phyloP scores from a whole-genome alignment of 2,329 filamentous ascomycete species.

The Macroventuria anomochaeta region DNA sequence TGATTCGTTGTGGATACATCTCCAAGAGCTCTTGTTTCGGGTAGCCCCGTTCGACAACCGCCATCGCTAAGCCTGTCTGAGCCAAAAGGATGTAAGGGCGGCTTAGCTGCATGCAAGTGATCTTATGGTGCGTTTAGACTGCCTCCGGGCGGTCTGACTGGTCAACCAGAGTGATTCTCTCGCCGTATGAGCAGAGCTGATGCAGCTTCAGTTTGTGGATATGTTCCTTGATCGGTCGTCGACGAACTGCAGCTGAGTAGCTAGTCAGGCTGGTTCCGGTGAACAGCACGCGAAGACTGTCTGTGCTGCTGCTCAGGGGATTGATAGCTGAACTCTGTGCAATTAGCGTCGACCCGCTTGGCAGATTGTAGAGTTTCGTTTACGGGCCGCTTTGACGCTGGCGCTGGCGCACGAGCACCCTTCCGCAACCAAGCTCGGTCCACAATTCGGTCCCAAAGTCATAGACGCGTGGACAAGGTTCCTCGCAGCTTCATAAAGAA shows the following conservation, averaged over 20 bases:
- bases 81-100: slow-evolving; percentile 17
- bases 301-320: slow-evolving; percentile 3
- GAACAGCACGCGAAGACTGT: not conserved
- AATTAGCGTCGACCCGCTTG: slow-evolving; percentile 2
- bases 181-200: not conserved
- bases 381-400: slow-evolving; percentile 17
- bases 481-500: not conserved
- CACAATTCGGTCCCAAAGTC: slow-evolving; percentile 2
- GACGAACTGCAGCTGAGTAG: not conserved
- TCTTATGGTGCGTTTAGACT: slow-evolving; percentile 23
- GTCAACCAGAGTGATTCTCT: slow-evolving; percentile 5
- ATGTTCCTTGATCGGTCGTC: not conserved
- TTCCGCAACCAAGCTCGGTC: slow-evolving; percentile 14
- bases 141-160: slow-evolving; percentile 16
- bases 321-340: not conserved
- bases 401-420: slow-evolving; percentile 17
- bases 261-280: not conserved
- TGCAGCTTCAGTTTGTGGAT: not conserved
- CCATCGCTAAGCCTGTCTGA: slow-evolving; percentile 14
- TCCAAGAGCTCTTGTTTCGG: slow-evolving; percentile 22
- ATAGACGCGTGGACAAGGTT: slow-evolving; percentile 1
- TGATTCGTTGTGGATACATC: slow-evolving; percentile 20
- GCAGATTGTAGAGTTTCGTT: slow-evolving; percentile 5
- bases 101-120: slow-evolving; percentile 30
- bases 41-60: slow-evolving; percentile 33